These are phyloP conservation scores for Phlebiopsis flavidoalba DNA, from an alignment of 768 basidiomycete genomes.

Conservation along the genomic window DNA sequence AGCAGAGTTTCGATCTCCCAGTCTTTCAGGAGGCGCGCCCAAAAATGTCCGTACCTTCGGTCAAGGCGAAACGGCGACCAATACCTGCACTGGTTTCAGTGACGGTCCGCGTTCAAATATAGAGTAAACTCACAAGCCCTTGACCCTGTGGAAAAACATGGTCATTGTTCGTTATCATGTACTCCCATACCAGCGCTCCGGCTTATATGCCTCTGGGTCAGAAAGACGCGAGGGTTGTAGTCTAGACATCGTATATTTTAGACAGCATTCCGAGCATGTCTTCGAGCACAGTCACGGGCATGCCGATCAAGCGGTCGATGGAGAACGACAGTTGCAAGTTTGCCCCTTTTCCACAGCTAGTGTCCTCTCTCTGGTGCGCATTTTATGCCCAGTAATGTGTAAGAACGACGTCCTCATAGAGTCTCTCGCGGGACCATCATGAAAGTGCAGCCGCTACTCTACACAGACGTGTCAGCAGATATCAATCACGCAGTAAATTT, in stretches of 20 bases:
- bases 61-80: conserved; percentile 3
- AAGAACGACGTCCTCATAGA: neutral
- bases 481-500: neutral
- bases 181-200: conserved; percentile 7
- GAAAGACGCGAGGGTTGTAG: conserved; percentile 1
- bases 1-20: neutral
- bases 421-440: neutral
- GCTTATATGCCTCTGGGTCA: conserved; percentile 5
- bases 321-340: too few species aligned
- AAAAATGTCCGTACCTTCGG: conserved; percentile 2
- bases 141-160: conserved; percentile 5
- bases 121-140: neutral
- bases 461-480: neutral
- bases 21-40: neutral
- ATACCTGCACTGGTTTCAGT: neutral
- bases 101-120: neutral
- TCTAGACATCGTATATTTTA: too few species aligned
- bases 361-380: neutral
- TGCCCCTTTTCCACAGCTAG: neutral
- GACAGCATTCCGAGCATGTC: too few species aligned
- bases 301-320: too few species aligned
- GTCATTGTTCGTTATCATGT: conserved; percentile 5
- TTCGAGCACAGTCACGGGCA: too few species aligned
- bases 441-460: neutral
- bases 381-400: neutral